phyloP scores from a whole-genome alignment of 208 protist genomes.

The Crithidia fasciculata region DNA sequence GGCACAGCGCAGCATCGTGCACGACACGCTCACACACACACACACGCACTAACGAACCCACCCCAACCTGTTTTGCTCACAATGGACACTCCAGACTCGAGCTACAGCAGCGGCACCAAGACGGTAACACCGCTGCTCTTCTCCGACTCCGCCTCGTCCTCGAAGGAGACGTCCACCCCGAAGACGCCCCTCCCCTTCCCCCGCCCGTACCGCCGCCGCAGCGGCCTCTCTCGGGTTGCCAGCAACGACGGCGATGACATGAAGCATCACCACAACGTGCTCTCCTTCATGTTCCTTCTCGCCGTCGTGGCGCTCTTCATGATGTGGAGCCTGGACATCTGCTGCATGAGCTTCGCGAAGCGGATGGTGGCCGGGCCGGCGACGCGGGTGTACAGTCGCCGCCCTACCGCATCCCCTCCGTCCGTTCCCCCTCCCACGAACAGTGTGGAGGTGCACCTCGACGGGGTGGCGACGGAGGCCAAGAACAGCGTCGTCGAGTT shows the following conservation, averaged over 20 bases:
- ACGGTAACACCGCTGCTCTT: neutral
- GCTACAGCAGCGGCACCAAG: neutral
- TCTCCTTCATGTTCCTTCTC: neutral
- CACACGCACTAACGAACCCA: neutral
- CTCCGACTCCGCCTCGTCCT: neutral
- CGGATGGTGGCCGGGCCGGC: neutral
- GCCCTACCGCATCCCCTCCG: neutral
- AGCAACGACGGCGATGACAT: neutral
- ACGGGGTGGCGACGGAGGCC: constrained; percentile 7
- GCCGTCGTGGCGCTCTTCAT: neutral
- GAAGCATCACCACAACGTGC: neutral
- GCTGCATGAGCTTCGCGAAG: constrained; percentile 5
- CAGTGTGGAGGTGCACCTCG: neutral
- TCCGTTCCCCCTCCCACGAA: neutral
- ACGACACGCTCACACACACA: neutral
- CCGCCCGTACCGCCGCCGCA: neutral
- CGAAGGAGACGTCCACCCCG: neutral
- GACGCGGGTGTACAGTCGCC: neutral
- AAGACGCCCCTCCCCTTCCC: neutral
- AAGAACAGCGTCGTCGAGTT: constrained; percentile 37
- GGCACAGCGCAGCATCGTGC: no score
- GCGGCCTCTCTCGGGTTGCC: no score
- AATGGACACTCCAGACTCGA: neutral
- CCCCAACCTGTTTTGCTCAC: neutral
- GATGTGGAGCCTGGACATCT: constrained; percentile 12